Evolutionary conservation across 139 green algal genomes (phyloP), one percentile per base, ranked within the genome.

Genomic region (Chlamydomonas asymmetrica): DNA sequence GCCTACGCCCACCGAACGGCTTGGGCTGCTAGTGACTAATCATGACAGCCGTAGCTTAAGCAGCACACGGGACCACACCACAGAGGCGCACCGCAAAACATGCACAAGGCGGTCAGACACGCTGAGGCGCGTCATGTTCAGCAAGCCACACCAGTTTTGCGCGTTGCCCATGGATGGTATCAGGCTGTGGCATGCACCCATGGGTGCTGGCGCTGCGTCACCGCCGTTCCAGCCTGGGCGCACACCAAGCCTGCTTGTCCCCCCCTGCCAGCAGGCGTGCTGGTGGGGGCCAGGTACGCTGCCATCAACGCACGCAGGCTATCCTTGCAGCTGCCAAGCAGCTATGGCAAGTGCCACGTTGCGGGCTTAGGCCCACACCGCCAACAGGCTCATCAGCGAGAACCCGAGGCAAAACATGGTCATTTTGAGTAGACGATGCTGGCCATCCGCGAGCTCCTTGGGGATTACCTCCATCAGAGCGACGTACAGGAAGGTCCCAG

Each of bases 381-480:
- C 91, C 35, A 96, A 80, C 64, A 96, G 40, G 25, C 79, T 89
- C 91, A 96, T 96, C 16, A 86, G 61, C 4, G 68, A 79, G 79
- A 93, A 96, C 8, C 91, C 91, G 0, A 80, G 1, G 27, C 90
- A 61, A 68, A 96, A 76, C 18, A 76, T 76, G 20, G 29, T 63
- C 75, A 96, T 80, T 81, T 96, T 96, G 5, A 49, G 1, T 2
- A 50, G 1, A 37, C 83, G 48, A 64, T 90, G 67, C 27, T 62
- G 35, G 0, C 68, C 56, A 35, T 92, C 78, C 4, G 69, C 50
- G 74, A 96, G 79, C 78, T 96, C 91, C 23, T 74, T 85, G 0
- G 89, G 91, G 29, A 94, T 91, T 13, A 96, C 90, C 79, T 96
- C 91, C 88, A 94, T 96, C 54, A 93, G 80, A 0, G 91, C 91